A percentile compares a stretch with the other conserved stretches of the same genome.
Evolutionary conservation across 129 eudicot species (phyloP).

Genomic region (Flaveria bidentis): DNA sequence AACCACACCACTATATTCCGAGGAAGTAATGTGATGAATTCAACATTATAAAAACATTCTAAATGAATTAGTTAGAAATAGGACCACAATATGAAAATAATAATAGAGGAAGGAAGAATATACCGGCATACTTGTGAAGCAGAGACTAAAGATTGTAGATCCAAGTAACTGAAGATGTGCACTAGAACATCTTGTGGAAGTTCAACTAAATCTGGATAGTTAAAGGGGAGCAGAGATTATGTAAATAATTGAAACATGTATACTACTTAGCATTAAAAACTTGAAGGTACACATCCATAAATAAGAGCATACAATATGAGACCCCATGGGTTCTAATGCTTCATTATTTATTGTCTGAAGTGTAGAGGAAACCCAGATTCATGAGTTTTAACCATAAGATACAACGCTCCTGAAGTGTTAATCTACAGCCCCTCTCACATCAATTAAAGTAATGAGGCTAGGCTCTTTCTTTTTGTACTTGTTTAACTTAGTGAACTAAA

Average conservation of each 20-base stretch:
- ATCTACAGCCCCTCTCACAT: background rate
- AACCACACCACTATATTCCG: background rate
- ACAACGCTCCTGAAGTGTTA: background rate
- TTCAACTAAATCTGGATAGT: conserved; percentile 40
- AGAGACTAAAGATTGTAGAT: conserved; percentile 63
- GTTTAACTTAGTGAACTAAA: background rate
- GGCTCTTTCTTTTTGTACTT: background rate
- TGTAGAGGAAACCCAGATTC: background rate
- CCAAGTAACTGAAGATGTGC: conserved; percentile 78
- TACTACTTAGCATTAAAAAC: background rate
- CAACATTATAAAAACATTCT: background rate
- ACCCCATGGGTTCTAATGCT: background rate
- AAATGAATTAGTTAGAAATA: background rate
- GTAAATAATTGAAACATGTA: background rate
- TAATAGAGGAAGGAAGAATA: background rate
- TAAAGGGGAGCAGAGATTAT: background rate
- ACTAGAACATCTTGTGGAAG: conserved; percentile 78
- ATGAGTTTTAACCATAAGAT: background rate
- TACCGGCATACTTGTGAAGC: conserved; percentile 85
- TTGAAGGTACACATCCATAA: background rate
- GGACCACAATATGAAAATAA: background rate
- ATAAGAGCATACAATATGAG: background rate
- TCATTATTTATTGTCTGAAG: background rate
- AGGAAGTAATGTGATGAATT: background rate
- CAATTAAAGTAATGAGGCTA: background rate